phyloP scores from a whole-genome alignment of 371 early-diverging fungal species.

The Spraguea lophii region DNA sequence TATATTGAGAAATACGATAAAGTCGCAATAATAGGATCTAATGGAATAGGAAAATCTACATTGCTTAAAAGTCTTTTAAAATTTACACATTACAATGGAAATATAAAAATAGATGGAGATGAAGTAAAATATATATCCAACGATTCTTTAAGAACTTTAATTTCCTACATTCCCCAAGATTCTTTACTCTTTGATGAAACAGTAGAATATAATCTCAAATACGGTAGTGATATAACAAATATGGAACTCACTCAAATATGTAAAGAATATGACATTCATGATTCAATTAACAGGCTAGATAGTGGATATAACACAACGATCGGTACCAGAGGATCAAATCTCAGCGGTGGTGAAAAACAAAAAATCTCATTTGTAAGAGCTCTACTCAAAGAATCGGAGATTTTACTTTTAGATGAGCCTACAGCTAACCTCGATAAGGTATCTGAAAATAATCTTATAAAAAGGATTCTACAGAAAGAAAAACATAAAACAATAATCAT shows the following conservation, averaged over 20 bases:
- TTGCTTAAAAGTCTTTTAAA: conserved; percentile 37
- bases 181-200: conserved; percentile 30
- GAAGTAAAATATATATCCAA: conserved; percentile 13
- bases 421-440: conserved; percentile 42
- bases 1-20: conserved; percentile 43
- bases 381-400: conserved; percentile 50
- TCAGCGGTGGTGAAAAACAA: conserved; percentile 76
- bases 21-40: conserved; percentile 44
- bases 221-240: conserved; percentile 9
- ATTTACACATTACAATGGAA: conserved; percentile 22
- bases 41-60: conserved; percentile 46
- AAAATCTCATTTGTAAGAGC: conserved; percentile 63
- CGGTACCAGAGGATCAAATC: conserved; percentile 67
- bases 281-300: conserved; percentile 18
- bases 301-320: conserved; percentile 66
- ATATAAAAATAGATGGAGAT: conserved; percentile 25
- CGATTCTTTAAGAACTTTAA: conserved; percentile 11
- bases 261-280: conserved; percentile 19
- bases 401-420: conserved; percentile 51
- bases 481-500: conserved; percentile 17
- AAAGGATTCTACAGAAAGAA: neutral
- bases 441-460: conserved; percentile 23
- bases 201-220: conserved; percentile 38
- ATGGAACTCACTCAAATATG: conserved; percentile 6
- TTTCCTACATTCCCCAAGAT: conserved; percentile 42